Percentiles rank a stretch among this genome's conserved stretches.
These are phyloP conservation scores for Boletus putidus DNA, from an alignment of 1,284 basidiomycete genomes.

Conservation along the genomic window DNA sequence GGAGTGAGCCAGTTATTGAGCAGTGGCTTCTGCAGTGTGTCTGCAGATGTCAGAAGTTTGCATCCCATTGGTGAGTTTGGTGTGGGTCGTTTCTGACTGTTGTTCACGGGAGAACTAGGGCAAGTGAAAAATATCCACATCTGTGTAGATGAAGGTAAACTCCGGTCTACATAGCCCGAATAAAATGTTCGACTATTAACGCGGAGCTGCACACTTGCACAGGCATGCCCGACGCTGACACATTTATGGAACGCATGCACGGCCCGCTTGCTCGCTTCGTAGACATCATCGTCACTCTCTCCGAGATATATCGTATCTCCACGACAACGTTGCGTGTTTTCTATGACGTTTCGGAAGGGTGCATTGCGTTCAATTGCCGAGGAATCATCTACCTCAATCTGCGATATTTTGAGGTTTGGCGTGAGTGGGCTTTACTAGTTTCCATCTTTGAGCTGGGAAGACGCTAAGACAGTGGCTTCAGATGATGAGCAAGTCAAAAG, in stretches of 20 bases:
- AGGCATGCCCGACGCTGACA: not conserved
- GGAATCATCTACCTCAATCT: constrained; percentile 6
- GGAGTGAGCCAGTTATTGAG: not conserved
- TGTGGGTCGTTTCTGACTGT: not conserved
- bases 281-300: not conserved
- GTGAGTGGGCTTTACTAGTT: not conserved
- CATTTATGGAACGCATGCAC: not conserved
- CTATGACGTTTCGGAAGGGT: constrained; percentile 1
- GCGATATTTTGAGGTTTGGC: constrained; percentile 4
- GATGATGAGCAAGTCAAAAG: not conserved
- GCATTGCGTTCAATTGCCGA: constrained; percentile 3
- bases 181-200: not conserved
- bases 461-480: not conserved
- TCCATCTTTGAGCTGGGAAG: not conserved
- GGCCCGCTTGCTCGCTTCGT: not conserved
- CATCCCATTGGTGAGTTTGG: not conserved
- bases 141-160: not conserved
- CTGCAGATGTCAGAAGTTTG: not conserved
- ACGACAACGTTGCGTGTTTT: not conserved
- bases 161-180: not conserved
- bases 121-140: not conserved
- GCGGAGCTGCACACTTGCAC: not conserved
- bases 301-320: not conserved
- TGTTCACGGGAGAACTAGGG: not conserved
- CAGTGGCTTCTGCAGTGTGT: not conserved